phyloP scores from a whole-genome alignment of 805 yeast genomes.

The Starmerella vaccinii region DNA sequence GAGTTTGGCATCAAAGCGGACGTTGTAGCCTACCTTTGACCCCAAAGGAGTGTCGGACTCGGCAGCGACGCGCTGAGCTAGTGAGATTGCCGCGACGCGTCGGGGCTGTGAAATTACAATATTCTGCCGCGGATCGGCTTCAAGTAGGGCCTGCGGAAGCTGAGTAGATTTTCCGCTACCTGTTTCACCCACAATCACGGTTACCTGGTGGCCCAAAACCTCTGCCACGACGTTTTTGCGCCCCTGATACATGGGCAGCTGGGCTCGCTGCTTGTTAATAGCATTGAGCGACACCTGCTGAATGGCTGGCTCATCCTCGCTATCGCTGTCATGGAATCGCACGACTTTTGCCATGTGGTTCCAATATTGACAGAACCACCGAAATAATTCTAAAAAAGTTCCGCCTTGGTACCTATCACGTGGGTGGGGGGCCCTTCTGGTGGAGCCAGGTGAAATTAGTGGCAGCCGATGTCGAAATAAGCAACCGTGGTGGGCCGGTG shows the following conservation, averaged over 20 bases:
- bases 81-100: constrained; percentile 91
- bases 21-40: constrained; percentile 80
- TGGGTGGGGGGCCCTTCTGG: too few species aligned
- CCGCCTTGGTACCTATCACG: neutral
- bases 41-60: constrained; percentile 75
- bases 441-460: too few species aligned
- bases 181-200: constrained; percentile 86
- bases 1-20: constrained; percentile 72
- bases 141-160: constrained; percentile 78
- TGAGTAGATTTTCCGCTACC: constrained; percentile 98
- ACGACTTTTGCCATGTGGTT: constrained; percentile 10
- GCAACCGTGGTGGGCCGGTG: too few species aligned
- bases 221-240: constrained; percentile 51
- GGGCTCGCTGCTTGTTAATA: constrained; percentile 12
- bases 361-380: neutral
- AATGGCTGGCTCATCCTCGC: neutral
- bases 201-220: constrained; percentile 49
- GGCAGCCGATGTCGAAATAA: too few species aligned
- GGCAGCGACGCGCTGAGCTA: constrained; percentile 85
- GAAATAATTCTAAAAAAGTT: neutral
- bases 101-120: constrained; percentile 96
- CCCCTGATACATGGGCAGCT: constrained; percentile 67
- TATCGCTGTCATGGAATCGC: constrained; percentile 8
- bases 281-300: neutral
- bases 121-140: constrained; percentile 35